phyloP scores from a whole-genome alignment of 2,329 filamentous ascomycete genomes.

The Lecanicillium sp. region DNA sequence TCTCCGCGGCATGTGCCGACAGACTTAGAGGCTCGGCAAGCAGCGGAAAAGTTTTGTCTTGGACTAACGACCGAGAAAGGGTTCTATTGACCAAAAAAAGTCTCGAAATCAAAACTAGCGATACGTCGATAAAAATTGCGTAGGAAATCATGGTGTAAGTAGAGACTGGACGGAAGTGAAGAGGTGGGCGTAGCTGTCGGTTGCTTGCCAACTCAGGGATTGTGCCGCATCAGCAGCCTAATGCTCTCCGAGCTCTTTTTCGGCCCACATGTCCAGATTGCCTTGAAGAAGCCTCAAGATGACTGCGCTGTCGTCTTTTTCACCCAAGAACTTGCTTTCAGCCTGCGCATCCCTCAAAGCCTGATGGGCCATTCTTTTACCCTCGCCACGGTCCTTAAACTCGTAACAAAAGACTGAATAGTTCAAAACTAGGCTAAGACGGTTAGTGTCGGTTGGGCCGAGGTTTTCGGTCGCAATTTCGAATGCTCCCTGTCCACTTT shows the following conservation, averaged over 20 bases:
- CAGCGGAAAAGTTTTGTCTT: no score
- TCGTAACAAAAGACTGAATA: not conserved
- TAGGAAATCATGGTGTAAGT: no score
- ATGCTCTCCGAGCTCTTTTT: not conserved
- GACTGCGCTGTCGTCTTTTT: not conserved
- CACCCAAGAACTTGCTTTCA: not conserved
- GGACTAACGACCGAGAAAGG: no score
- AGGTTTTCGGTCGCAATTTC: not conserved
- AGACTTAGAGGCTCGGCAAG: no score
- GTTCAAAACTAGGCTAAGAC: conserved; percentile 1
- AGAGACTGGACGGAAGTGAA: no score
- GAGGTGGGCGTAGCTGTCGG: no score
- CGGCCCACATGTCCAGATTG: not conserved
- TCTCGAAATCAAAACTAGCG: no score
- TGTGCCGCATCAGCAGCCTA: no score
- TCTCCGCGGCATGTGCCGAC: no score
- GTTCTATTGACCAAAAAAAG: no score
- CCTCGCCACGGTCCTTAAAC: not conserved
- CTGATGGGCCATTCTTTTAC: not conserved
- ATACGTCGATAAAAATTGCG: no score
- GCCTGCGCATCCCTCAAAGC: not conserved
- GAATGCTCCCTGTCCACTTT: not conserved
- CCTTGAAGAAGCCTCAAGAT: not conserved
- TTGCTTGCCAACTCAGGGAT: no score
- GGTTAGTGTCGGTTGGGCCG: not conserved